Evolutionary conservation across 441 rosid species (phyloP), one percentile per base, ranked within the genome.

Genomic region (Capsella rubella): DNA sequence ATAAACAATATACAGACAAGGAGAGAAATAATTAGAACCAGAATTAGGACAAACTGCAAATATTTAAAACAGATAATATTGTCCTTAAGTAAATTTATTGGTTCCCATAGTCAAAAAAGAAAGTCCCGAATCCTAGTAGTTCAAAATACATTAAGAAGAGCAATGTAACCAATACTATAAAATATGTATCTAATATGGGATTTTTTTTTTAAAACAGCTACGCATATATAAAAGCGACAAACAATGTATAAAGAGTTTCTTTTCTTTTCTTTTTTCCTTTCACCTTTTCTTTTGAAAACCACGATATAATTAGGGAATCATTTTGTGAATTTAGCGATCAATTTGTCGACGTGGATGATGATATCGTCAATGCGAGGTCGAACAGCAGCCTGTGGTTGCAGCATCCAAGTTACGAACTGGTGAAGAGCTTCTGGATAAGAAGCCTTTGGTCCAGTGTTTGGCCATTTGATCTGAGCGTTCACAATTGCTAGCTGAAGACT

Each of bases 391-490:
- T 91, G 97, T 0, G 98, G 92, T 83, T 93, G 99, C 74, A 96
- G 90, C 99, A 93, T 91, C 99, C 98, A 96, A 39, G 80, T 89
- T 60, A 96, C 93, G 15, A 96, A 96, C 79, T 93, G 91, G 76
- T 86, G 98, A 43, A 96, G 87, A 28, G 94, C 94, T 50, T 93
- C 98, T 11, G 98, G 99, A 56, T 93, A 93, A 21, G 81, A 60
- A 11, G 90, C 83, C 61, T 88, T 93, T 13, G 98, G 95, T 70
- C 98, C 97, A 46, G 86, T 78, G 54, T 73, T 73, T 34, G 99
- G 98, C 99, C 99, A 93, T 83, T 93, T 96, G 61, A 96, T 77
- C 80, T 91, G 98, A 25, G 96, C 97, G 83, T 93, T 96, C 78
- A 90, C 74, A 53, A 93, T 78, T 69, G 99, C 98, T 52, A 91